These are phyloP conservation scores for Rubroboletus pulcherrimus DNA, from an alignment of 768 basidiomycete genomes.

Conservation along the genomic window DNA sequence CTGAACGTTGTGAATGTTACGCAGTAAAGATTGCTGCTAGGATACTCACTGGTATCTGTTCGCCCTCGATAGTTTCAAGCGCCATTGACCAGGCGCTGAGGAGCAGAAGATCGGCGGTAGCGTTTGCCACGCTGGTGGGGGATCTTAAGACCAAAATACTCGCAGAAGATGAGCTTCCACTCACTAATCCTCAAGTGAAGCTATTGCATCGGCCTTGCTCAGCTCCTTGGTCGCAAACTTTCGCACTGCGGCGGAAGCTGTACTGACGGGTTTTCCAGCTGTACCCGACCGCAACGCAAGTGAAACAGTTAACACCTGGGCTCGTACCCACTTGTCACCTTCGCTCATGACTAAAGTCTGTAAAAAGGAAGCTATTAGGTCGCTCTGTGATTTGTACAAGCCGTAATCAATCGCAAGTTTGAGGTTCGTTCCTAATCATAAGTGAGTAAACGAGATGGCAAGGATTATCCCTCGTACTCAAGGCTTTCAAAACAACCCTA, in stretches of 20 bases:
- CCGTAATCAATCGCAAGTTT: conserved; percentile 92
- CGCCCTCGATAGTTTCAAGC: conserved; percentile 53
- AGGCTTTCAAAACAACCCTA: conserved; percentile 66
- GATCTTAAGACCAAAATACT: not conserved
- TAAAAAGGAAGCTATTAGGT: conserved; percentile 87
- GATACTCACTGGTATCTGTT: conserved; percentile 65
- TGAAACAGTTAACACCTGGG: conserved; percentile 63
- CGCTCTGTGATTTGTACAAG: conserved; percentile 72
- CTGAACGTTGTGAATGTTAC: conserved; percentile 26
- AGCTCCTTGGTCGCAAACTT: conserved; percentile 87
- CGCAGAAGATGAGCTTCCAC: conserved; percentile 26
- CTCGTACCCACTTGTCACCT: conserved; percentile 85
- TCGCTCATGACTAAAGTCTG: conserved; percentile 97
- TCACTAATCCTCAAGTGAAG: conserved; percentile 87
- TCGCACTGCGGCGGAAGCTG: conserved; percentile 72
- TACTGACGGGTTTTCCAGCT: conserved; percentile 68
- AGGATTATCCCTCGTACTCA: conserved; percentile 71
- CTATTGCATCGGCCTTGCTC: conserved; percentile 72
- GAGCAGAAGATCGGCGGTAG: conserved; percentile 78
- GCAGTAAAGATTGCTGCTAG: not conserved
- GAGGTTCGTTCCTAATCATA: conserved; percentile 67
- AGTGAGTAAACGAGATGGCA: conserved; percentile 72
- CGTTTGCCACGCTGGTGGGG: conserved; percentile 72
- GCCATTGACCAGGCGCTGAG: conserved; percentile 77
- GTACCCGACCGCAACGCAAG: conserved; percentile 67